A percentile compares a stretch with the other conserved stretches of the same genome.
These are phyloP conservation scores for Hamamelis virginiana DNA, from an alignment of 164 flowering plant genomes.

Conservation along the genomic window DNA sequence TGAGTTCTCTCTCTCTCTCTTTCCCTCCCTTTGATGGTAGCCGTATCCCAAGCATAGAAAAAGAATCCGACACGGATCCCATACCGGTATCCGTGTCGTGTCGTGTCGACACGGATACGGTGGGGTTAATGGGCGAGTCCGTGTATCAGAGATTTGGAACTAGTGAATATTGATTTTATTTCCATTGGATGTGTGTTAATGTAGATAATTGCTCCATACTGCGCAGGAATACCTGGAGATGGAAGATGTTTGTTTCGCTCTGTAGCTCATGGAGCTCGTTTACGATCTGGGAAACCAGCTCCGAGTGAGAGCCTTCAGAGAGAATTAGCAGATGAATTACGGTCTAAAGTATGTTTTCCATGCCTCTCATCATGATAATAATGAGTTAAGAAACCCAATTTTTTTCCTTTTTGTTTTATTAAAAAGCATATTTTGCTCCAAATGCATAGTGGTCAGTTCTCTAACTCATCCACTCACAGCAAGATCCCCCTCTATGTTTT, in stretches of 20 bases:
- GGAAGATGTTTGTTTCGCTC: slow-evolving; percentile 97
- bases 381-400: neutral
- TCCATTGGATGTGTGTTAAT: neutral
- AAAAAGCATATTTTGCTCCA: neutral
- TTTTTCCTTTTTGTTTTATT: neutral
- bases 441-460: neutral
- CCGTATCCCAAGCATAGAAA: too few species aligned
- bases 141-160: too few species aligned
- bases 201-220: slow-evolving; percentile 11
- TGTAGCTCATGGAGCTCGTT: slow-evolving; percentile 89
- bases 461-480: neutral
- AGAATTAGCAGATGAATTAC: slow-evolving; percentile 83
- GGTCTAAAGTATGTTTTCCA: slow-evolving; percentile 53
- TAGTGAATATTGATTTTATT: neutral
- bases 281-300: slow-evolving; percentile 71
- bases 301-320: slow-evolving; percentile 66
- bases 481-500: neutral
- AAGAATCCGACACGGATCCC: too few species aligned
- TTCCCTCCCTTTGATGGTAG: too few species aligned
- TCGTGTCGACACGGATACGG: too few species aligned
- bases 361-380: neutral
- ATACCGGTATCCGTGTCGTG: too few species aligned
- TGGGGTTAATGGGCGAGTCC: too few species aligned
- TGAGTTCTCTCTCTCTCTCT: too few species aligned
- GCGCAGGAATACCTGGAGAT: slow-evolving; percentile 94